Conservation (phyloP, 805 yeast species). For the Schwanniomyces pseudopolymorphus region DNA sequence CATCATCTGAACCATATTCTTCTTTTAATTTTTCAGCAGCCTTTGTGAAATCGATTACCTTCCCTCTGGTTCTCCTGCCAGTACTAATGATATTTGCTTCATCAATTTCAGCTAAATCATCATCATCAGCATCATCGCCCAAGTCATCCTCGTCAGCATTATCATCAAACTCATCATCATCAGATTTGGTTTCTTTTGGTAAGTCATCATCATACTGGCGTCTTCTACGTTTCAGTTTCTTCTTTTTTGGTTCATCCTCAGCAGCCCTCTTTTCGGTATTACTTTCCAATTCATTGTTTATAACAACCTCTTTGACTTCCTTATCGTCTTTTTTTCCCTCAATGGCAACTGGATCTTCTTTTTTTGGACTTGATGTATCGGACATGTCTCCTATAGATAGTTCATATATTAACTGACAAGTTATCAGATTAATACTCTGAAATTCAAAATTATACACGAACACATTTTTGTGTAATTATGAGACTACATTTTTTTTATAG, state of each 20-base stretch:
- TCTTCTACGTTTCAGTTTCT: conserved; percentile 53
- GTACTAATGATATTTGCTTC: conserved; percentile 77
- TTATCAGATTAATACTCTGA: too few relatives aligned
- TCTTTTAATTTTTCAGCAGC: conserved; percentile 70
- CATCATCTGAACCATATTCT: conserved; percentile 41
- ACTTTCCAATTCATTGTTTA: background rate
- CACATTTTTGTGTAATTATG: background rate
- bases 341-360: conserved; percentile 2
- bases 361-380: background rate
- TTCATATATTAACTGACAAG: too few relatives aligned
- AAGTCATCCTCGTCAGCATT: conserved; percentile 47
- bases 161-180: conserved; percentile 48
- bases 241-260: conserved; percentile 13
- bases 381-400: background rate
- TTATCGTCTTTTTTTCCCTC: conserved; percentile 12
- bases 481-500: background rate
- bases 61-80: conserved; percentile 90
- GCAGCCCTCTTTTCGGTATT: conserved; percentile 3
- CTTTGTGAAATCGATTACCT: conserved; percentile 78
- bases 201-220: conserved; percentile 56
- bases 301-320: conserved; percentile 3
- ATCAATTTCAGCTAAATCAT: conserved; percentile 76
- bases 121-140: conserved; percentile 60
- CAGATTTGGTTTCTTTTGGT: conserved; percentile 39
- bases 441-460: background rate